phyloP scores from a whole-genome alignment of 164 flowering plant species.

The Litsea cubeba region DNA sequence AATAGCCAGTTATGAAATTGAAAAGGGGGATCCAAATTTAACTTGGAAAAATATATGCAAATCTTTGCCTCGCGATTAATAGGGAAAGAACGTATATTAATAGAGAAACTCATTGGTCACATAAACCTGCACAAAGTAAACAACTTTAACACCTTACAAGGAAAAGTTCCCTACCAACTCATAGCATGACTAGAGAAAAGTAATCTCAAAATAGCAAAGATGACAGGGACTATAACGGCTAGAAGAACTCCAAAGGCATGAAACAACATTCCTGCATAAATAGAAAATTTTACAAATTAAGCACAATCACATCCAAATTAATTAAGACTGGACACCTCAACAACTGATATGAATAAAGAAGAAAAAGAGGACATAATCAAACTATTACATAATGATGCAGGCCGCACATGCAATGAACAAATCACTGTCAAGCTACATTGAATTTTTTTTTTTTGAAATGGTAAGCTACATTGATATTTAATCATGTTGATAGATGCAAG shows the following conservation, averaged over 20 bases:
- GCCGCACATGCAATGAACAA: not conserved
- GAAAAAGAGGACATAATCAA: too few species aligned
- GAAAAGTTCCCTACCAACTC: conserved; percentile 60
- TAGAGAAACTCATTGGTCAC: not conserved
- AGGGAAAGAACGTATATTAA: too few species aligned
- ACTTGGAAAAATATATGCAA: too few species aligned
- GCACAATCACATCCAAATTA: not conserved
- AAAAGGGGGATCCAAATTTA: too few species aligned
- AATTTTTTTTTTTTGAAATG: not conserved
- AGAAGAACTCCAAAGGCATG: conserved; percentile 59
- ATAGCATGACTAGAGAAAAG: conserved; percentile 61
- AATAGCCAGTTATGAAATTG: too few species aligned
- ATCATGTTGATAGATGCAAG: too few species aligned
- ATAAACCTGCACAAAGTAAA: not conserved
- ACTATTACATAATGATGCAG: not conserved
- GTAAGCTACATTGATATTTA: too few species aligned
- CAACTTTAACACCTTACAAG: not conserved
- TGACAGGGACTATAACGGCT: conserved; percentile 56
- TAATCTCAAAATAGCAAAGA: conserved; percentile 63
- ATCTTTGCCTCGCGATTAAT: too few species aligned
- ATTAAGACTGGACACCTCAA: not conserved
- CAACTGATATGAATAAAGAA: not conserved
- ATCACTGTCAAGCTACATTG: not conserved
- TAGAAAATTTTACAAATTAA: not conserved
- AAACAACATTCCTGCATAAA: conserved; percentile 58